A percentile compares a stretch with the other conserved stretches of the same genome.
Evolutionary conservation across 1,284 basidiomycete genomes (phyloP).

Genomic region (Agroathelia rolfsii): DNA sequence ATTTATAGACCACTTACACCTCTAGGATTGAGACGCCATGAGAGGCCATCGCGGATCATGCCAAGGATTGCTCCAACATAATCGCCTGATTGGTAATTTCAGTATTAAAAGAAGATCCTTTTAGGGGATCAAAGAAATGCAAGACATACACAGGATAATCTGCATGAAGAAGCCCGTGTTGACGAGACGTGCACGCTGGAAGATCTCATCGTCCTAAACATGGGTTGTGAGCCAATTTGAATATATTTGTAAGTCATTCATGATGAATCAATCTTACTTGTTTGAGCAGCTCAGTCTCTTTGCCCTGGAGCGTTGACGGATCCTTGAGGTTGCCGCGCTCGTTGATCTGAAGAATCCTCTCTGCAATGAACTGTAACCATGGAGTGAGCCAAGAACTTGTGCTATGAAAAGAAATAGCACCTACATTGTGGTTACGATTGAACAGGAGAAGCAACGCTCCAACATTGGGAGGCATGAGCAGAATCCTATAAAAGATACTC

Average conservation of each 20-base stretch:
- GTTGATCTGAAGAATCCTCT: conserved; percentile 42
- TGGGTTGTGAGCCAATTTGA: too few species aligned
- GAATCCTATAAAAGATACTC: too few species aligned
- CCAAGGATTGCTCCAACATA: conserved; percentile 58
- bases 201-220: conserved; percentile 47
- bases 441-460: conserved; percentile 41
- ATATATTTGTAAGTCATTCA: too few species aligned
- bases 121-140: too few species aligned
- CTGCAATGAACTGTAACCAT: conserved; percentile 40
- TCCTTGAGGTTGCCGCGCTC: conserved; percentile 31
- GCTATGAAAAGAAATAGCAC: conserved; percentile 8
- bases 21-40: conserved; percentile 39
- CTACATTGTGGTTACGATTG: conserved; percentile 40
- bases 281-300: conserved; percentile 19
- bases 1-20: conserved; percentile 26
- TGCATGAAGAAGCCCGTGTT: conserved; percentile 24
- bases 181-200: conserved; percentile 42
- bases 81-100: too few species aligned
- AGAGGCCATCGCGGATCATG: conserved; percentile 31
- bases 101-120: conserved; percentile 10
- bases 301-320: conserved; percentile 24
- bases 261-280: too few species aligned
- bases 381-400: not conserved
- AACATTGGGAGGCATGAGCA: conserved; percentile 41
- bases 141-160: conserved; percentile 6